Base-by-base conservation (phyloP, 2,329 filamentous ascomycete genomes). In the Epichloe coenophiala region DNA sequence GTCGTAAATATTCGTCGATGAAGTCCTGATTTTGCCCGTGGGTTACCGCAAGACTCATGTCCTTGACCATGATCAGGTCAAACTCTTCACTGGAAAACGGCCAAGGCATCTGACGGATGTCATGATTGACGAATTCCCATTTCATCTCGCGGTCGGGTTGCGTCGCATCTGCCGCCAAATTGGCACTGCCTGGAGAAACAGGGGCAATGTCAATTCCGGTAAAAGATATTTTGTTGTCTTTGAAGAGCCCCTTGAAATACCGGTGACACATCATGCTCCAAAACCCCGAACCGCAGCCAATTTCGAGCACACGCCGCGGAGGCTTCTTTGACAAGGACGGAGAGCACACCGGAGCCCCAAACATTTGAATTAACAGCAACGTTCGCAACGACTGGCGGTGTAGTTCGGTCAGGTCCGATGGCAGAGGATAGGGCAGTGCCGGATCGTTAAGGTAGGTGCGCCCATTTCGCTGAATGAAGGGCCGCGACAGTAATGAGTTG, bases 231-330 rank as follows among this genome's bases (percentile, higher is more conserved):
- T 81, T 75, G 4, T 74, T 69, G 61, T 85, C 78, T 73, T 46
- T 79, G 27, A 31, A 31, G 2, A 31, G 27, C 3, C 27, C 75
- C 51, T 77, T 74, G 62, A 90, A 88, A 66, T 87, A 85, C 37
- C 87, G 81, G 65, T 95, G 85, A 64, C 88, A 94, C 72, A 88
- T 82, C 67, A 86, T 84, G 58, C 86, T 90, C 90, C 90, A 96
- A 63, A 94, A 86, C 23, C 81, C 91, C 19, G 85, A 85, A 17
- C 90, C 90, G 65, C 91, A 97, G 33, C 83, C 89, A 36, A 96
- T 69, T 62, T 97, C 91, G 23, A 97, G 74, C 31, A 97, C 84
- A 56, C 81, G 83, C 59, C 76, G 76, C 0, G 90, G 90, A 19
- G 86, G 82, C 45, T 80, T 79, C 55, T 79, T 75, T 42, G 75